A percentile compares a stretch with the other conserved stretches of the same genome.
These are phyloP conservation scores for Coemansia sp. DNA, from an alignment of 192 early-diverging fungal species.

Conservation along the genomic window DNA sequence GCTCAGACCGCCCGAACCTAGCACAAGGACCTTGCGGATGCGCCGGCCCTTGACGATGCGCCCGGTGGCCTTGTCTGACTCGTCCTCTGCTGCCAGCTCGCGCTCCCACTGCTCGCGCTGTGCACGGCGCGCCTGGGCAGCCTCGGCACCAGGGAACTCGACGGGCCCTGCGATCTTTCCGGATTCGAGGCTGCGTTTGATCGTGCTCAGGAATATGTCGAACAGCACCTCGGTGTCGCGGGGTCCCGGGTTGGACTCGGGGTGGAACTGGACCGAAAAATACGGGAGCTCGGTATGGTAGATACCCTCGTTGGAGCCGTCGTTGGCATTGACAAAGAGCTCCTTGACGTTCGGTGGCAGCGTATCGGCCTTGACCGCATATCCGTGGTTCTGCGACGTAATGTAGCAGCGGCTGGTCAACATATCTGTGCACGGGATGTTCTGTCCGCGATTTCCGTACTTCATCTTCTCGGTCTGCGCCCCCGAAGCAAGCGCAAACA, in stretches of 20 bases:
- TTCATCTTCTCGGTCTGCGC: constrained; percentile 95
- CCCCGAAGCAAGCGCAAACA: constrained; percentile 91
- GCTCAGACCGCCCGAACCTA: constrained; percentile 95
- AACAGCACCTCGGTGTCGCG: constrained; percentile 98
- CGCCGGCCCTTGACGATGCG: constrained; percentile 60
- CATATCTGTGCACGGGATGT: constrained; percentile 98
- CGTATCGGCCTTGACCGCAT: constrained; percentile 85
- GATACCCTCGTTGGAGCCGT: constrained; percentile 98
- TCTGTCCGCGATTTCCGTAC: constrained; percentile 99
- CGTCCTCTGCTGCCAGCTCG: constrained; percentile 38
- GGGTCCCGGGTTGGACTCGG: constrained; percentile 94
- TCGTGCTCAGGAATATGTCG: constrained; percentile 86
- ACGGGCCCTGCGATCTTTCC: constrained; percentile 76
- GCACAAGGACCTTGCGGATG: constrained; percentile 91
- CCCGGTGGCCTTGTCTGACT: constrained; percentile 47
- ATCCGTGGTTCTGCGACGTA: constrained; percentile 99
- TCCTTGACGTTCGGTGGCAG: constrained; percentile 70
- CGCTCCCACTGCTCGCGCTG: constrained; percentile 48
- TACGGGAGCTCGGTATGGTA: constrained; percentile 87
- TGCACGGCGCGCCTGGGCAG: constrained; percentile 33
- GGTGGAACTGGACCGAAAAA: constrained; percentile 99
- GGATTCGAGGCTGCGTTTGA: constrained; percentile 66
- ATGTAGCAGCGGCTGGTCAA: constrained; percentile 97
- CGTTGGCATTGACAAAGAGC: constrained; percentile 98
- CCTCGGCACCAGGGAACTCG: constrained; percentile 64